Conservation (phyloP, 1,139 yeast genomes). For the Blastobotrys niveus region DNA sequence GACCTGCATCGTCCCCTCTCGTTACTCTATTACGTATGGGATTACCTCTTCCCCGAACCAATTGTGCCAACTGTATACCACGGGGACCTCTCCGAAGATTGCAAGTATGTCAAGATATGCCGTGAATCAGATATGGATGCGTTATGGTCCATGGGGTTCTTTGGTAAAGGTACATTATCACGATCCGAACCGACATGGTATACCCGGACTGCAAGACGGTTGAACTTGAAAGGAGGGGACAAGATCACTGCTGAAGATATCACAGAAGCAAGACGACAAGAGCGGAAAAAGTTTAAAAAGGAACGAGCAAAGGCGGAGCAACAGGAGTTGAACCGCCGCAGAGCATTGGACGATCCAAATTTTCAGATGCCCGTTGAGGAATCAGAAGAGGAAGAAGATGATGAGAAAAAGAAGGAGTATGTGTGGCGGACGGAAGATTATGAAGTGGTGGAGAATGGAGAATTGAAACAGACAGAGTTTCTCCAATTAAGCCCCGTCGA, state of each 20-base stretch:
- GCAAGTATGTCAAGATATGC: constrained; percentile 38
- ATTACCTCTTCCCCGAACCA: constrained; percentile 27
- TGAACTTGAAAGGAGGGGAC: constrained; percentile 39
- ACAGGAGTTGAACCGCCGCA: constrained; percentile 28
- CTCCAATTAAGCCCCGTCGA: constrained; percentile 75
- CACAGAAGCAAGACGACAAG: constrained; percentile 65
- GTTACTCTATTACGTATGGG: constrained; percentile 30
- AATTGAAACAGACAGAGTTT: constrained; percentile 50
- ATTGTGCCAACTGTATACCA: constrained; percentile 28
- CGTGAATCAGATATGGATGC: constrained; percentile 46
- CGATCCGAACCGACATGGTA: constrained; percentile 93
- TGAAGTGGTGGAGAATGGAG: constrained; percentile 36
- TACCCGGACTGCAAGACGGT: constrained; percentile 53
- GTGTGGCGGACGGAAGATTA: constrained; percentile 22
- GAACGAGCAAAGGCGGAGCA: constrained; percentile 41
- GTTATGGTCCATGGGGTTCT: constrained; percentile 84
- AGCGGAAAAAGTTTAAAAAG: constrained; percentile 64
- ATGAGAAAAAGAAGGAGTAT: constrained; percentile 16
- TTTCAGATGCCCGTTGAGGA: constrained; percentile 9
- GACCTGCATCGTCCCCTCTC: constrained; percentile 37
- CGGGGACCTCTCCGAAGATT: constrained; percentile 37
- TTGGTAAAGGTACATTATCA: constrained; percentile 86
- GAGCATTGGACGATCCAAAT: constrained; percentile 20
- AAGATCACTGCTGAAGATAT: constrained; percentile 57
- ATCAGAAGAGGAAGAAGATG: constrained; percentile 12